Evolutionary conservation across 2,329 filamentous ascomycete species (phyloP).

Genomic region (Pyricularia pennisetigena): DNA sequence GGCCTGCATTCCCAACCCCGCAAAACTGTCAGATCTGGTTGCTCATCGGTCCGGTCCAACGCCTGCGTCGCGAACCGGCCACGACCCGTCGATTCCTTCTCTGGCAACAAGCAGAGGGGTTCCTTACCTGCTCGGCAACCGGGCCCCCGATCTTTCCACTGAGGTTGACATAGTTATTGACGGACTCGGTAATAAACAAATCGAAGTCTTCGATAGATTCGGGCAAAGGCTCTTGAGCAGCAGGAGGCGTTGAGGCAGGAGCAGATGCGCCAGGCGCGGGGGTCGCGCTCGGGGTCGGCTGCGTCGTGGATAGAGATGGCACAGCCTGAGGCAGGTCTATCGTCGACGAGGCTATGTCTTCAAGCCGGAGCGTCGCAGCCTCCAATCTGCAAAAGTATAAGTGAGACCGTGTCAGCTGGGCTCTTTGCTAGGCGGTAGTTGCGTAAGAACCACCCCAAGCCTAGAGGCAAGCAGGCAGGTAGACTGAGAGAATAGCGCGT

Average conservation of each 20-base stretch:
- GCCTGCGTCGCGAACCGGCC: background rate
- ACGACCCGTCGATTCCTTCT: background rate
- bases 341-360: conserved; percentile 83
- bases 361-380: conserved; percentile 88
- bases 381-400: conserved; percentile 60
- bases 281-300: conserved; percentile 21
- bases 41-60: background rate
- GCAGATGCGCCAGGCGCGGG: conserved; percentile 29
- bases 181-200: conserved; percentile 59
- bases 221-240: conserved; percentile 50
- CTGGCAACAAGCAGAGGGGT: background rate
- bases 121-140: conserved; percentile 66
- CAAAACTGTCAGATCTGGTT: background rate
- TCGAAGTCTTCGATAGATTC: conserved; percentile 85
- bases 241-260: conserved; percentile 29
- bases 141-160: conserved; percentile 70
- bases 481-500: conserved; percentile 22
- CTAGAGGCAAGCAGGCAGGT: background rate
- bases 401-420: conserved; percentile 34
- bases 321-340: conserved; percentile 47
- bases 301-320: conserved; percentile 30
- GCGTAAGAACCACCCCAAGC: background rate
- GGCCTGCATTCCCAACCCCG: conserved; percentile 22
- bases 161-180: conserved; percentile 68
- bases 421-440: conserved; percentile 7